Base-by-base conservation (phyloP, 75 land plant genomes). In the Picea glauca region DNA sequence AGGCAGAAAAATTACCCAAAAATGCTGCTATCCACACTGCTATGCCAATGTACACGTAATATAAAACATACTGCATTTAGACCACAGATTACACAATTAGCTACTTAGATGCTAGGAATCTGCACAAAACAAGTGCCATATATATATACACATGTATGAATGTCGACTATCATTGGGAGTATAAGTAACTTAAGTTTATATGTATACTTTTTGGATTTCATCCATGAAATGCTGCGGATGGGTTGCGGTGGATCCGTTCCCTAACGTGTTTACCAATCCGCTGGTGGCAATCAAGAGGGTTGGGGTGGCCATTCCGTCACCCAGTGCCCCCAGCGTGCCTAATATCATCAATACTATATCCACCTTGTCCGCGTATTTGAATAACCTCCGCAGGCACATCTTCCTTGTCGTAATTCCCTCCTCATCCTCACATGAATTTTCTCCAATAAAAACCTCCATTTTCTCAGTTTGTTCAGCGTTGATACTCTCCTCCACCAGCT, bases 301-400 rank as follows among this genome's bases (percentile, higher is more conserved):
- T 62, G 94, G 94, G 32, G 83, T 86, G 13, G 87, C 84, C 81
- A 85, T 76, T 26, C 96, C 96, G 84, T 93, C 93, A 62, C 84
- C 84, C 76, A 93, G 85, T 11, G 94, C 92, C 50, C 94, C 92
- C 40, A 88, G 15, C 12, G 96, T 92, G 14, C 96, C 96, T 72
- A 92, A 56, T 31, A 81, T 13, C 92, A 93, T 92, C 12, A 93
- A 83, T 68, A 85, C 35, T 40, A 86, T 60, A 60, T 93, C 96
- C 23, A 83, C 7, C 78, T 83, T 58, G 78, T 93, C 92, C 6
- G 96, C 90, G 84, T 85, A 93, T 77, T 81, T 85, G n/a, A 88
- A 85, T 4, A 85, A 81, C 20, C 72, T 43, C 30, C 31, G 63
- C 5, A 80, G 26, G 57, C 78, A 78, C 17, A 23, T 78, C 56